Evolutionary conservation across 192 early-diverging fungal species (phyloP).

Genomic region (Entomortierella chlamydospora): DNA sequence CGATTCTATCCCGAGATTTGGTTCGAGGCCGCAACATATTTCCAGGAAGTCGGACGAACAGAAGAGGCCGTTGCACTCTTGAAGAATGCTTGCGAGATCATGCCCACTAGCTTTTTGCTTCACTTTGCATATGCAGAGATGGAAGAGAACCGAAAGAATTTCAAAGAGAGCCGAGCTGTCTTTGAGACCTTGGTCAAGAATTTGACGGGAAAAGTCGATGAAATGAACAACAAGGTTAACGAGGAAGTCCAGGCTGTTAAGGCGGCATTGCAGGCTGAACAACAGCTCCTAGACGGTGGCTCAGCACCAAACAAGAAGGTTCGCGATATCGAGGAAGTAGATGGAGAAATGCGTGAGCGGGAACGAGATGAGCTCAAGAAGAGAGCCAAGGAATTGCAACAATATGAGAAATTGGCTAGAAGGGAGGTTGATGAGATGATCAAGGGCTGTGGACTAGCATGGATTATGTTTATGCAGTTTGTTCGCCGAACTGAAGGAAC

Average conservation of each 20-base stretch:
- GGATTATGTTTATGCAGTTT: constrained; percentile 92
- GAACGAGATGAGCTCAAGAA: constrained; percentile 67
- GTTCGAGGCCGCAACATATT: constrained; percentile 77
- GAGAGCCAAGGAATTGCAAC: constrained; percentile 66
- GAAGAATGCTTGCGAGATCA: constrained; percentile 73
- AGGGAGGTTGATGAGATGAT: constrained; percentile 67
- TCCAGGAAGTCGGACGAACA: constrained; percentile 62
- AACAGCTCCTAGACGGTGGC: constrained; percentile 49
- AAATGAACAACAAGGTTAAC: constrained; percentile 57
- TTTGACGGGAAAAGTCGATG: constrained; percentile 56
- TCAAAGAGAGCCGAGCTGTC: constrained; percentile 62
- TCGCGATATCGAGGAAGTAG: constrained; percentile 61
- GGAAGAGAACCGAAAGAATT: constrained; percentile 72
- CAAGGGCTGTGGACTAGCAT: constrained; percentile 73
- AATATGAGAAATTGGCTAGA: constrained; percentile 68
- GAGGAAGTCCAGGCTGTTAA: constrained; percentile 60
- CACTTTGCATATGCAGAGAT: constrained; percentile 81
- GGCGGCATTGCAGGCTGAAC: constrained; percentile 40
- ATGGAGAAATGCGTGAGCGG: constrained; percentile 68
- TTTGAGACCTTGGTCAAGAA: constrained; percentile 65
- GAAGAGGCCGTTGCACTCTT: constrained; percentile 74
- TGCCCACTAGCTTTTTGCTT: constrained; percentile 78
- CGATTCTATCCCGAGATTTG: constrained; percentile 92
- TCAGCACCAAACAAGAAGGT: constrained; percentile 56
- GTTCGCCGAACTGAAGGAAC: constrained; percentile 80